Conservation (phyloP, 2,329 filamentous ascomycete genomes). For the Apiospora sp. region DNA sequence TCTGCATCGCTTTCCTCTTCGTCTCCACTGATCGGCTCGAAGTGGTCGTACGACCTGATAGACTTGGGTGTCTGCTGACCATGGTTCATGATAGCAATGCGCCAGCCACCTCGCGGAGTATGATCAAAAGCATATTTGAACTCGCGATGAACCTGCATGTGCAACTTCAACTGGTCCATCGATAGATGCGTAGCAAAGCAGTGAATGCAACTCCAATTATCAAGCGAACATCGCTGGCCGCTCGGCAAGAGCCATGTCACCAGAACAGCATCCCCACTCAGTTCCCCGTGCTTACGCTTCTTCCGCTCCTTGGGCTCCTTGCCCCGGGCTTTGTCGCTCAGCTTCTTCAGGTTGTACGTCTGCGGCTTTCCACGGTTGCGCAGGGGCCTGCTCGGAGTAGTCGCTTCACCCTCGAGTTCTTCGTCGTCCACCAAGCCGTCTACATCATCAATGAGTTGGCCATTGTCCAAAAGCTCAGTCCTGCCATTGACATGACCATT, state of each 20-base stretch:
- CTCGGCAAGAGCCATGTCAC: constrained; percentile 55
- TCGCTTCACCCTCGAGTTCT: constrained; percentile 55
- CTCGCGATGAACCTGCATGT: constrained; percentile 57
- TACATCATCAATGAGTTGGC: constrained; percentile 34
- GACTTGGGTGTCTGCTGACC: constrained; percentile 37
- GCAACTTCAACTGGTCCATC: constrained; percentile 56
- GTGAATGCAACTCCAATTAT: constrained; percentile 58
- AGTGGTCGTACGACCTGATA: constrained; percentile 32
- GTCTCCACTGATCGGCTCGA: constrained; percentile 36
- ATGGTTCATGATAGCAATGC: constrained; percentile 38
- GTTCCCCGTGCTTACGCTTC: constrained; percentile 41
- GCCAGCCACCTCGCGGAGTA: constrained; percentile 29
- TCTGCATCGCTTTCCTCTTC: constrained; percentile 38
- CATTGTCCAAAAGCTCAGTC: constrained; percentile 35
- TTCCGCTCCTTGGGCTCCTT: constrained; percentile 56
- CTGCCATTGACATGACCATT: constrained; percentile 45
- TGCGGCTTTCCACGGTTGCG: constrained; percentile 57
- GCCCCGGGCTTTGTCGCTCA: constrained; percentile 65
- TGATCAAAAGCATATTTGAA: constrained; percentile 52
- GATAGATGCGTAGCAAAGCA: constrained; percentile 58
- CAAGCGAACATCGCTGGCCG: constrained; percentile 54
- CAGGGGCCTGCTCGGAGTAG: constrained; percentile 60
- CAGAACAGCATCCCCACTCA: constrained; percentile 42
- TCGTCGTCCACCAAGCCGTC: constrained; percentile 39
- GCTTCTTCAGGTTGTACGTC: constrained; percentile 66